A percentile compares a stretch with the other conserved stretches of the same genome.
Conservation (phyloP, 768 basidiomycete species). For the Holtermanniella nyarrowii region DNA sequence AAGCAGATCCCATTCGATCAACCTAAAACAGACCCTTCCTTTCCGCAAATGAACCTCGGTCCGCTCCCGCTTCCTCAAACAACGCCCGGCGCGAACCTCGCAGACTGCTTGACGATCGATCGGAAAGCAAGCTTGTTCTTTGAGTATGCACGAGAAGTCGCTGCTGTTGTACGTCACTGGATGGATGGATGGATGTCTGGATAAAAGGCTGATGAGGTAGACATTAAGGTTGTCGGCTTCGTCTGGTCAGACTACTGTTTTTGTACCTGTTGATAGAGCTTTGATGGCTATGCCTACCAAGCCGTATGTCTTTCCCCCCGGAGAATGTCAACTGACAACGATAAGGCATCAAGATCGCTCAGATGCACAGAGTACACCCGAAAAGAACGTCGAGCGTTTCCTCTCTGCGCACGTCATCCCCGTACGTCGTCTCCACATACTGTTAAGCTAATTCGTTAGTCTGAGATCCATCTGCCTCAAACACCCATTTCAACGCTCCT, state of each 20-base stretch:
- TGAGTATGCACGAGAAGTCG: constrained; percentile 27
- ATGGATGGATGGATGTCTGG: background rate
- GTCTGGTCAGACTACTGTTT: constrained; percentile 48
- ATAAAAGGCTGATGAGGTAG: constrained; percentile 1
- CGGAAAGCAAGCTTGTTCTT: constrained; percentile 21
- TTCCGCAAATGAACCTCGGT: constrained; percentile 9
- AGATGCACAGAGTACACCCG: constrained; percentile 54
- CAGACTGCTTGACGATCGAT: constrained; percentile 27
- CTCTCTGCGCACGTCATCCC: constrained; percentile 74
- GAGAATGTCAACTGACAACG: background rate
- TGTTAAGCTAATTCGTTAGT: constrained; percentile 3
- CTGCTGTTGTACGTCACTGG: constrained; percentile 13
- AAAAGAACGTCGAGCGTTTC: constrained; percentile 66
- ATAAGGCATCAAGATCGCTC: constrained; percentile 21
- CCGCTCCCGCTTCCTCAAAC: background rate
- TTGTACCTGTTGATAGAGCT: constrained; percentile 80
- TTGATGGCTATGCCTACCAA: constrained; percentile 69
- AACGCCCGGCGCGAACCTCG: constrained; percentile 7
- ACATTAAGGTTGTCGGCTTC: constrained; percentile 4
- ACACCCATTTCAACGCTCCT: constrained; percentile 16
- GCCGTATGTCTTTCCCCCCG: constrained; percentile 53
- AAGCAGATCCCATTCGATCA: background rate
- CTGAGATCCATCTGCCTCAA: constrained; percentile 5
- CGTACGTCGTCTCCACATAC: constrained; percentile 44
- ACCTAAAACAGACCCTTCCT: constrained; percentile 10